These are phyloP conservation scores for Ustilago sp. DNA, from an alignment of 1,284 basidiomycete species.

Conservation along the genomic window DNA sequence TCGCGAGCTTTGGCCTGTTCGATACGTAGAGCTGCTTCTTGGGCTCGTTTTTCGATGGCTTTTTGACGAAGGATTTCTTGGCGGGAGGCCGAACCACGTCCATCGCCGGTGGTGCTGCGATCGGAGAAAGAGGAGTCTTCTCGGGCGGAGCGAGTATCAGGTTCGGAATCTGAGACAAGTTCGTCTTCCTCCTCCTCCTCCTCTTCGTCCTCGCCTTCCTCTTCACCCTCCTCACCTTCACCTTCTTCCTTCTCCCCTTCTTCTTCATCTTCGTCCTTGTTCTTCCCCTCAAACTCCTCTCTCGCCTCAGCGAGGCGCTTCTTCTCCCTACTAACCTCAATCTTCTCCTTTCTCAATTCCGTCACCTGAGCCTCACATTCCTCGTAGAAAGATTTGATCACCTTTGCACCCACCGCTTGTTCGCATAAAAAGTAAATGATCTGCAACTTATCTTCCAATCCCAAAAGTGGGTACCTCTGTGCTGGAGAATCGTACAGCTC, in stretches of 20 bases:
- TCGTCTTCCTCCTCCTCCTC: conserved; percentile 51
- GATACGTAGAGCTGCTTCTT: conserved; percentile 42
- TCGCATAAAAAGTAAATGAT: conserved; percentile 90
- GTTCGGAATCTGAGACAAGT: conserved; percentile 46
- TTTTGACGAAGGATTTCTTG: conserved; percentile 66
- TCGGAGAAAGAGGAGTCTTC: conserved; percentile 53
- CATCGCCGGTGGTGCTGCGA: conserved; percentile 3
- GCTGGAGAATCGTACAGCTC: conserved; percentile 59
- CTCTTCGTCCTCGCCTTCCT: conserved; percentile 6
- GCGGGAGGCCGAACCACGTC: conserved; percentile 30
- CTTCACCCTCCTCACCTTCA: conserved; percentile 19
- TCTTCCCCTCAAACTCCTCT: conserved; percentile 73
- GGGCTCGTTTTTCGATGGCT: conserved; percentile 59
- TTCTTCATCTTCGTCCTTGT: conserved; percentile 31
- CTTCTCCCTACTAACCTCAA: conserved; percentile 88
- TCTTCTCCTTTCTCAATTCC: conserved; percentile 91
- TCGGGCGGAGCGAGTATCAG: conserved; percentile 41
- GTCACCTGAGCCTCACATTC: conserved; percentile 88
- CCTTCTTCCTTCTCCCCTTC: conserved; percentile 3
- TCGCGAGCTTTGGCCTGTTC: conserved; percentile 50
- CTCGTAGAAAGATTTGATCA: conserved; percentile 88
- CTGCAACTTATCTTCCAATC: conserved; percentile 82
- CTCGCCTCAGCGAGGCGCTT: conserved; percentile 84
- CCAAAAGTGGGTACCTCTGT: conserved; percentile 79
- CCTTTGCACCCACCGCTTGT: conserved; percentile 87